A percentile compares a stretch with the other conserved stretches of the same genome.
These are phyloP conservation scores for Yarrowia sp. DNA, from an alignment of 805 yeast species.

Conservation along the genomic window DNA sequence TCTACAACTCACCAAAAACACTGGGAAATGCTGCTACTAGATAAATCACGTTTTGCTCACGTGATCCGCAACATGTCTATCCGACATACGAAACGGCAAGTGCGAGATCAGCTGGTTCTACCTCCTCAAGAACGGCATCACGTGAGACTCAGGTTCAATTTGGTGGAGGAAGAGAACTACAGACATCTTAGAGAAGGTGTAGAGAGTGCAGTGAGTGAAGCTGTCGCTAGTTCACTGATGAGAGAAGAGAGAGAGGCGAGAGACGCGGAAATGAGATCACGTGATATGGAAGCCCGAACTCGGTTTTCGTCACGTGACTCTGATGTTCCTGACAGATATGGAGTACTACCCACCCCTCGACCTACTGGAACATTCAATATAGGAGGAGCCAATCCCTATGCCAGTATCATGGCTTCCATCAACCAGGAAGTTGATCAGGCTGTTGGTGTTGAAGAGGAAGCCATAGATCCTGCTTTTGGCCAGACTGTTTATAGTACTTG, in stretches of 20 bases:
- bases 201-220: background rate
- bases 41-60: constrained; percentile 44
- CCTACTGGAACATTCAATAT: background rate
- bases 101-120: constrained; percentile 66
- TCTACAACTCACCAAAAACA: background rate
- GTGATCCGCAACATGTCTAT: constrained; percentile 58
- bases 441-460: constrained; percentile 37
- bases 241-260: background rate
- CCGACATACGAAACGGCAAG: constrained; percentile 84
- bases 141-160: constrained; percentile 70
- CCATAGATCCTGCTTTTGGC: constrained; percentile 41
- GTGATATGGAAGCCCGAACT: too few species aligned
- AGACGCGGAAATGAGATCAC: background rate
- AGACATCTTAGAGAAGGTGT: constrained; percentile 36
- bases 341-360: background rate
- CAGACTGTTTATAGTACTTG: background rate
- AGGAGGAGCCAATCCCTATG: constrained; percentile 45
- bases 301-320: background rate
- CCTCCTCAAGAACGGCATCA: constrained; percentile 77
- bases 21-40: constrained; percentile 20
- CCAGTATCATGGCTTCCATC: constrained; percentile 52
- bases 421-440: background rate
- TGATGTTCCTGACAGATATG: background rate
- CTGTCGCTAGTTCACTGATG: background rate
- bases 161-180: constrained; percentile 83